A percentile compares a stretch with the other conserved stretches of the same genome.
Conservation (phyloP, 805 yeast genomes). For the Barnettozyma populi region DNA sequence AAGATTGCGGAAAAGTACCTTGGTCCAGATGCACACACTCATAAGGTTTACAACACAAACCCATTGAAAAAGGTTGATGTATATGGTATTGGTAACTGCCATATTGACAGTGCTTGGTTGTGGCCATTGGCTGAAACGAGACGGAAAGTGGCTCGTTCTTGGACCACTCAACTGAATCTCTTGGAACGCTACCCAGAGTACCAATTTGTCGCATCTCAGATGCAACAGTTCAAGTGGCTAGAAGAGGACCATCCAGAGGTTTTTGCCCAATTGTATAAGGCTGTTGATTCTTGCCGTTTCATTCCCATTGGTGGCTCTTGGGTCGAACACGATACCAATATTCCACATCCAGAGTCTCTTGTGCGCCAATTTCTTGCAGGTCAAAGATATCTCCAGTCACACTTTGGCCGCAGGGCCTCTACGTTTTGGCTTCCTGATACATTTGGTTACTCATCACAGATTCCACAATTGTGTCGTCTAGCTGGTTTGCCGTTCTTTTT, state of each 20-base stretch:
- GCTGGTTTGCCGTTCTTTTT: constrained; percentile 81
- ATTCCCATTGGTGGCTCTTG: constrained; percentile 95
- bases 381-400: constrained; percentile 73
- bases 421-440: constrained; percentile 97
- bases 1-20: constrained; percentile 55
- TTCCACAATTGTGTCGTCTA: constrained; percentile 87
- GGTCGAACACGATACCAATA: constrained; percentile 96
- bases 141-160: constrained; percentile 86
- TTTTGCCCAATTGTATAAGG: constrained; percentile 51
- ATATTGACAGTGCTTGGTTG: constrained; percentile 96
- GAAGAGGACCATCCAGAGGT: constrained; percentile 80
- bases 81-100: constrained; percentile 89
- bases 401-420: constrained; percentile 71
- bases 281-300: constrained; percentile 67
- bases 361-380: constrained; percentile 87
- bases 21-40: constrained; percentile 61
- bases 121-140: constrained; percentile 99
- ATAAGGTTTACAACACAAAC: constrained; percentile 49
- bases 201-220: constrained; percentile 91
- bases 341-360: constrained; percentile 92
- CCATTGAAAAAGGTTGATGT: constrained; percentile 46
- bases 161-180: constrained; percentile 87
- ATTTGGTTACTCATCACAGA: constrained; percentile 92
- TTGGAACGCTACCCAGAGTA: constrained; percentile 90
- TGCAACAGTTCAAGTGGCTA: constrained; percentile 94